A percentile compares a stretch with the other conserved stretches of the same genome.
Conservation (phyloP, 2,329 filamentous ascomycete genomes). For the Pseudofabraea citricarpa region DNA sequence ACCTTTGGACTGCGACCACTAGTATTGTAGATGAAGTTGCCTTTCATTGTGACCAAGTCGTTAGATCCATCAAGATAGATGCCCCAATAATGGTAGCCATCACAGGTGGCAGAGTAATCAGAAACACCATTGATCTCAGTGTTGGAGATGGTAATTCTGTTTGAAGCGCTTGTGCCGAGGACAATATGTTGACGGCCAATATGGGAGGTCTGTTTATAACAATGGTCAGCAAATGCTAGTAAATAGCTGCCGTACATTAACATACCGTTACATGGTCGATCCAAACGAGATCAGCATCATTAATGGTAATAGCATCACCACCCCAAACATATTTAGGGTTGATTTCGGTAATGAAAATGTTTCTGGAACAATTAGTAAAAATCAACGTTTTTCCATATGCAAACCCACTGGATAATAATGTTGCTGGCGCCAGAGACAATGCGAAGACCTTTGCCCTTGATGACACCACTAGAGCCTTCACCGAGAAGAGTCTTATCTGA, state of each 20-base stretch:
- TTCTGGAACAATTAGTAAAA: constrained; percentile 23
- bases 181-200: constrained; percentile 39
- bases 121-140: constrained; percentile 39
- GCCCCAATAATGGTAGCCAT: constrained; percentile 41
- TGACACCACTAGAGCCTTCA: constrained; percentile 19
- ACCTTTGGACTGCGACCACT: constrained; percentile 37
- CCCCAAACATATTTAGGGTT: constrained; percentile 57
- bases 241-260: background rate
- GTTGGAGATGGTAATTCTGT: constrained; percentile 40
- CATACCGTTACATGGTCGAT: constrained; percentile 21
- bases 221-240: no score
- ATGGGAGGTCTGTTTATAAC: constrained; percentile 23
- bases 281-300: constrained; percentile 36
- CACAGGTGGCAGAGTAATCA: constrained; percentile 36
- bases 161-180: constrained; percentile 26
- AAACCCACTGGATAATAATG: constrained; percentile 15
- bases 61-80: constrained; percentile 32
- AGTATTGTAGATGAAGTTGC: constrained; percentile 37
- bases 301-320: constrained; percentile 51
- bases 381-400: background rate
- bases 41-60: constrained; percentile 33
- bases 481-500: constrained; percentile 24
- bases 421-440: constrained; percentile 17
- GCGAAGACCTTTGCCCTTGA: constrained; percentile 22
- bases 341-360: constrained; percentile 48